Conservation (phyloP, 768 basidiomycete species). For the Lactarius psammicola region DNA sequence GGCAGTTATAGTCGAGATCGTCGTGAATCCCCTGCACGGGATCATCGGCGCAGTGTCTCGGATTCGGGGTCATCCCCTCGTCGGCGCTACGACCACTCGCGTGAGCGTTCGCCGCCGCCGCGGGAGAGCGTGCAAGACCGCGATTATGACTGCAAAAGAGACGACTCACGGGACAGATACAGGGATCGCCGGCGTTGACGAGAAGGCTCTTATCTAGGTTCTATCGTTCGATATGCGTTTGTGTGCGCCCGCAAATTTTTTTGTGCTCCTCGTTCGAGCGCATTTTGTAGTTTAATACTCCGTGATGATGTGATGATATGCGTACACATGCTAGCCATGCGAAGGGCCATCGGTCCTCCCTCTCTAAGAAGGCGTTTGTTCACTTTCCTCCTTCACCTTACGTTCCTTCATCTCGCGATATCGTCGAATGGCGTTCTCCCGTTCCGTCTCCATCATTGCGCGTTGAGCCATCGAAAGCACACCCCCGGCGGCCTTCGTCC, state of each 20-base stretch:
- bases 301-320: conserved; percentile 2
- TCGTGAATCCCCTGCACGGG: conserved; percentile 11
- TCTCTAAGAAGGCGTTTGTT: not conserved
- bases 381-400: conserved; percentile 35
- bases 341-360: not conserved
- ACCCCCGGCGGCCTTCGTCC: conserved; percentile 32
- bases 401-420: conserved; percentile 68
- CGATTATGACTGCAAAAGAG: conserved; percentile 21
- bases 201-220: not conserved
- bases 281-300: conserved; percentile 3
- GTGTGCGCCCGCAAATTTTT: not conserved
- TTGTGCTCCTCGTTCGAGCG: not conserved
- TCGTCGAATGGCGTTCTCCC: conserved; percentile 62
- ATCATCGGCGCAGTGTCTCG: conserved; percentile 25
- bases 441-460: conserved; percentile 71
- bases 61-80: conserved; percentile 22
- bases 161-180: conserved; percentile 25
- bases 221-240: not conserved
- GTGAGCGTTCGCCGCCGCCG: conserved; percentile 14
- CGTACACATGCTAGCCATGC: not conserved
- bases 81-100: conserved; percentile 14
- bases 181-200: conserved; percentile 24
- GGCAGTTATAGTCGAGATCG: conserved; percentile 13
- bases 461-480: conserved; percentile 74
- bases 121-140: conserved; percentile 14